These are phyloP conservation scores for Allium cepa DNA, from an alignment of 106 monocot genomes.

Conservation along the genomic window DNA sequence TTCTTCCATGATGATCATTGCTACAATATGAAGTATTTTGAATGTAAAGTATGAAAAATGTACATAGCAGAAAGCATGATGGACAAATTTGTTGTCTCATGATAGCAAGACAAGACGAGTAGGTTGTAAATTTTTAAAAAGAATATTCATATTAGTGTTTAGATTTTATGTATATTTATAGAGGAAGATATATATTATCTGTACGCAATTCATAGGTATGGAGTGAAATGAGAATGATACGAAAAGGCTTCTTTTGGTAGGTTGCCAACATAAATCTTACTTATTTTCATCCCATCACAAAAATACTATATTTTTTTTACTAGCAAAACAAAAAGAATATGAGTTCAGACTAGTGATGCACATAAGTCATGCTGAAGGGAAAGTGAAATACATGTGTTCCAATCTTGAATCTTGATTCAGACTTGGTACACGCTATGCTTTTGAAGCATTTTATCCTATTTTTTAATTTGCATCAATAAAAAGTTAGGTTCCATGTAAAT, in stretches of 20 bases:
- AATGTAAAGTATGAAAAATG: neutral
- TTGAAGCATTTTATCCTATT: no score
- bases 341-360: neutral
- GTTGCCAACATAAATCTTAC: constrained; percentile 10
- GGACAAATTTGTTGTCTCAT: neutral
- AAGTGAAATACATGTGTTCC: neutral
- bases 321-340: neutral
- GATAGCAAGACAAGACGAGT: neutral
- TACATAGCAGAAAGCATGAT: neutral
- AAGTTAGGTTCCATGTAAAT: neutral
- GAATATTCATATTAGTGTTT: neutral
- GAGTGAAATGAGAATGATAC: constrained; percentile 10
- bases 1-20: neutral
- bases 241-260: constrained; percentile 4
- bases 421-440: no score
- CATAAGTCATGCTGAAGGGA: neutral
- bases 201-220: constrained; percentile 1
- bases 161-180: neutral
- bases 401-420: neutral
- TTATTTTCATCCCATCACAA: neutral
- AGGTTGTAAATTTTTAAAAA: neutral
- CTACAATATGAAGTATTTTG: neutral
- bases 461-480: neutral
- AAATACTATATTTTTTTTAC: neutral
- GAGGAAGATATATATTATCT: neutral